Base-by-base conservation (phyloP, 192 early-diverging fungal species). In the Rhizoclosmatium globosum region DNA sequence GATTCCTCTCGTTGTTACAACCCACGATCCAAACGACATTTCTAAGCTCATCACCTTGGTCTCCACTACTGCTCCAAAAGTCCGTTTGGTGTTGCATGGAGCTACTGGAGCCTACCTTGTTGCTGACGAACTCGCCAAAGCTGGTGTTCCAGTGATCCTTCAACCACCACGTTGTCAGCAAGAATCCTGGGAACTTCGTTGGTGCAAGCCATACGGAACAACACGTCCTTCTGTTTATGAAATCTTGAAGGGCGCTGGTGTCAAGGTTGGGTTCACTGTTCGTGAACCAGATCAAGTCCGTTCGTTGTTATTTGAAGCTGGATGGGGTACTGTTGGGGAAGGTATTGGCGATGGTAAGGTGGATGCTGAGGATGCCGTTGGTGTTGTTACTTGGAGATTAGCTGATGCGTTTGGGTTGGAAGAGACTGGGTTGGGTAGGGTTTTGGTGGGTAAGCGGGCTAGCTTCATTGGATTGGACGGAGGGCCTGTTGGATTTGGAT, bases 301-400 rank as follows among this genome's bases (percentile, higher is more conserved):
- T 58, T 87, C 89, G 47, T 81, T 95, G 61, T 88, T 89, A 13
- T 95, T 91, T 90, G 92, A 93, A 79, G 94, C 93, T 46, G 94
- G 92, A 4, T 93, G 93, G 92, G 85, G 85, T 17, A 72, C 70
- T 72, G 47, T 82, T 15, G 82, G 43, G 13, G 87, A 88, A 59
- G 83, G 81, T 15, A 62, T 61, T 13, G 71, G 65, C 13, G 81
- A 83, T 44, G 69, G 81, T 23, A 68, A 60, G 19, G 82, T 92
- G 50, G 70, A 84, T 1, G 92, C 87, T 75, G 83, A 83, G 57
- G 90, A 94, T 38, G 92, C 92, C 1, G 86, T 94, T 43, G 91
- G 86, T 3, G 87, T 90, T 50, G 87, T 94, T 47, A 91, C 93
- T 43, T 92, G 88, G 86, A 90, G 90, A 73, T 85, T 93, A 62